Base-by-base conservation (phyloP, 139 green algal genomes). In the Tetradesmus lagerheimii region DNA sequence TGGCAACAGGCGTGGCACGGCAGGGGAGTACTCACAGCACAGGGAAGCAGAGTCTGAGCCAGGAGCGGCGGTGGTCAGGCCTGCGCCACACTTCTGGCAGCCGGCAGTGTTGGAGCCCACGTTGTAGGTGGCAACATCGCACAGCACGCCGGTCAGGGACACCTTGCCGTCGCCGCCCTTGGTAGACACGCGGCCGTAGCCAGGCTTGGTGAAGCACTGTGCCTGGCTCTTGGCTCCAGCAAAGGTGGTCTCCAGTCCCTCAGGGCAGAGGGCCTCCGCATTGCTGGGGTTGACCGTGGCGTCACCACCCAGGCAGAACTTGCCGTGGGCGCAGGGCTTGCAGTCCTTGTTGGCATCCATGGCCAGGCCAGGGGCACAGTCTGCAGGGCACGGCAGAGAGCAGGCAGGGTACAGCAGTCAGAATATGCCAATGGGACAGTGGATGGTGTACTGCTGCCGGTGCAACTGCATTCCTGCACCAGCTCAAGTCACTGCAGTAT, bases 181-280 rank as follows among this genome's bases (percentile, higher is more conserved):
- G 23, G 15, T 45, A 18, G 35, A 47, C 1, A 18, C 41, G 37
- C 76, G 76, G 76, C 76, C 76, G 31, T 37, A 82, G 37, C 76
- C 76, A 18, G 76, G 37, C 76, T 31, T 82, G 76, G 76, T 82
- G 76, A 82, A 82, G 76, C 76, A 82, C 76, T 82, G 76, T 8
- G 76, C 76, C 76, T 31, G 18, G 37, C 23, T 37, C 76, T 82
- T 82, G 76, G 76, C 76, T 12, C 76, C 76, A 53, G 37, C 37
- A 31, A 82, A 82, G 23, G 23, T 82, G 76, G 76, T 82, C 76
- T 53, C 6, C 76, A 82, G 76, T 37, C 76, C 76, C 31, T 9
- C 18, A 3, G 37, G 35, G 76, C 76, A 82, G 37, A 37, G 34
- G 18, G 2, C 53, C 37, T 45, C 23, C 14, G 34, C 14, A 14